Percentiles rank a stretch among this genome's conserved stretches.
phyloP scores from a whole-genome alignment of 768 basidiomycete species.

The Macrolepiota albuminosa region DNA sequence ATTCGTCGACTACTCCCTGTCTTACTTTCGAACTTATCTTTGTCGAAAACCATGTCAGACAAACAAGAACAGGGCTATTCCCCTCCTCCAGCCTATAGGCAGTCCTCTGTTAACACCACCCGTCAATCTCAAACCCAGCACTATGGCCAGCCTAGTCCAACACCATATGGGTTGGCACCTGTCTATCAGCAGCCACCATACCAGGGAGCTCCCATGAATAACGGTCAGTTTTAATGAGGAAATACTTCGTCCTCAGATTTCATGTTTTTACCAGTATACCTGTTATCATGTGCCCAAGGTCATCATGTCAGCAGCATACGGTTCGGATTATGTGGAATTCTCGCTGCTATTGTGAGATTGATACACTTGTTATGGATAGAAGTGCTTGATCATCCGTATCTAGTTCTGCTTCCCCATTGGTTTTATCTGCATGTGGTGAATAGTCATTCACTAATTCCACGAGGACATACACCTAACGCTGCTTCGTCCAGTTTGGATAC shows the following conservation, averaged over 20 bases:
- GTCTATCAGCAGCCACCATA: constrained; percentile 9
- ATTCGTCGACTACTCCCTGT: neutral
- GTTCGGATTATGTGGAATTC: constrained; percentile 25
- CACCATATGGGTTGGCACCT: constrained; percentile 1
- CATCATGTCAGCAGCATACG: constrained; percentile 18
- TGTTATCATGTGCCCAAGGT: constrained; percentile 21
- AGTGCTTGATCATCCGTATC: neutral
- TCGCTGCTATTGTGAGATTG: constrained; percentile 21
- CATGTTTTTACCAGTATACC: constrained; percentile 10
- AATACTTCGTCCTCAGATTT: neutral
- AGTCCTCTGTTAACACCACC: neutral
- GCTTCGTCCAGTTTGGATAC: constrained; percentile 20
- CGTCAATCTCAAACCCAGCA: neutral
- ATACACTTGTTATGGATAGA: neutral
- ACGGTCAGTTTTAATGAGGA: neutral
- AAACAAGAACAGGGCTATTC: constrained; percentile 2
- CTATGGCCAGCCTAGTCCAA: neutral
- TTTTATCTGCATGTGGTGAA: constrained; percentile 23
- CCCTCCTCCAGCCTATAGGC: constrained; percentile 7
- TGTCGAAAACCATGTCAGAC: constrained; percentile 9
- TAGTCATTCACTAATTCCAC: neutral
- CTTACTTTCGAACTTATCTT: constrained; percentile 1
- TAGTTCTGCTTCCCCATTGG: constrained; percentile 23
- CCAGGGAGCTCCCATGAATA: neutral
- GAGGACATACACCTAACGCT: neutral